phyloP scores from a whole-genome alignment of 495 filamentous ascomycete species.

The Aspergillus incahuasiensis region DNA sequence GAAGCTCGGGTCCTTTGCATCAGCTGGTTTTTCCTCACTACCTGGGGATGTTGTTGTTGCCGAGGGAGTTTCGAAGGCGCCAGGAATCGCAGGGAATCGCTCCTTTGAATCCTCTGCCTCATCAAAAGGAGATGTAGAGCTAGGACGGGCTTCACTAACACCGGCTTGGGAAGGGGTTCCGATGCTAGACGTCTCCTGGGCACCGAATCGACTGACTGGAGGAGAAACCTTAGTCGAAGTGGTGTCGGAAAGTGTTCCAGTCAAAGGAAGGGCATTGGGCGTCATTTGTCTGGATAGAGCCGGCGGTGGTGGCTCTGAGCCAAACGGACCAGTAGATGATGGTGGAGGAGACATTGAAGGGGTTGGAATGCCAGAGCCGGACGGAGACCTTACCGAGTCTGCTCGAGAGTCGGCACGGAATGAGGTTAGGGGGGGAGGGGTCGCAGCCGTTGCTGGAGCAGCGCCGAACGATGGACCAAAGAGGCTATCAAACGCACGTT shows the following conservation, averaged over 20 bases:
- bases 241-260: conserved; percentile 59
- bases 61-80: conserved; percentile 15
- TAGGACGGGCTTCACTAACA: conserved; percentile 26
- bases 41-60: conserved; percentile 18
- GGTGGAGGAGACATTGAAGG: conserved; percentile 62
- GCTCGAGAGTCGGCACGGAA: conserved; percentile 58
- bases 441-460: conserved; percentile 38
- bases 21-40: conserved; percentile 18
- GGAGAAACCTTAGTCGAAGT: conserved; percentile 78
- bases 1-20: conserved; percentile 36
- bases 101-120: conserved; percentile 32
- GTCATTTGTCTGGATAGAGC: conserved; percentile 68
- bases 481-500: conserved; percentile 80
- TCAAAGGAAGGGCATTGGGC: conserved; percentile 65
- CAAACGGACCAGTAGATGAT: conserved; percentile 32
- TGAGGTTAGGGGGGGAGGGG: conserved; percentile 56
- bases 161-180: conserved; percentile 55
- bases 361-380: conserved; percentile 46
- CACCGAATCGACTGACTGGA: conserved; percentile 67
- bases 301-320: conserved; percentile 52
- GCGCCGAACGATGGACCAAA: conserved; percentile 70
- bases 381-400: conserved; percentile 31
- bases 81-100: conserved; percentile 28
- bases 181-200: conserved; percentile 45
- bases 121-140: conserved; percentile 39